Base-by-base conservation (phyloP, 2,329 filamentous ascomycete species). In the Alternaria gaisen region DNA sequence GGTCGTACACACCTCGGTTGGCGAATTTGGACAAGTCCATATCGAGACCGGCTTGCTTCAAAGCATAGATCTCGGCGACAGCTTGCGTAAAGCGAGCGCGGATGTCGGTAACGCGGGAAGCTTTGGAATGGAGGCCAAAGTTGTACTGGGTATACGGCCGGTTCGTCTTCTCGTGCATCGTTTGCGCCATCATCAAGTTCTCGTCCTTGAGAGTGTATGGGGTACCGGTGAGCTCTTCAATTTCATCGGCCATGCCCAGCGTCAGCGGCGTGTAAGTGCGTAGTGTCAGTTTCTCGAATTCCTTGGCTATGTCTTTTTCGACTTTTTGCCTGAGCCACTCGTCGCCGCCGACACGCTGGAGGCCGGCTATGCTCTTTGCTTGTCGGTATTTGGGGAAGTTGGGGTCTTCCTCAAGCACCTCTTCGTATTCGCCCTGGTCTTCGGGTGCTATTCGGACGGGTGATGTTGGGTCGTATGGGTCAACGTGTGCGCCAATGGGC, bases 311-410 rank as follows among this genome's bases (percentile, higher is more conserved):
- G 24, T 72, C 66, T 26, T 38, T 53, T 59, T 77, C 74, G 26
- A 75, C 69, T 34, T 71, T 69, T 56, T 76, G 64, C 63, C 72
- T 72, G 34, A 76, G 68, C 80, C 80, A 83, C 54, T 82, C 70
- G 60, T 82, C 81, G 7, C 79, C 78, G 38, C 88, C 88, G 34
- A 90, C 80, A 51, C 77, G 78, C 65, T 85, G 80, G 60, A 90
- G 73, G 0, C 83, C 84, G 20, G 36, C 47, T 12, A 56, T 52
- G 5, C 61, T 42, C 14, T 63, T 41, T 3, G 68, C 65, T 20
- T 60, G 61, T 20, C 48, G 54, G 48, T 74, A 65, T 7, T 22
- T n/a, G 20, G 54, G 63, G 10, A 60, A 24, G 3, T 14, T 32
- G 38, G 52, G 41, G 3, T 53, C 58, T 9, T 73, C 71, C 1